phyloP scores from a whole-genome alignment of 1,139 yeast species.

The Debaryomycetaceae sp. region DNA sequence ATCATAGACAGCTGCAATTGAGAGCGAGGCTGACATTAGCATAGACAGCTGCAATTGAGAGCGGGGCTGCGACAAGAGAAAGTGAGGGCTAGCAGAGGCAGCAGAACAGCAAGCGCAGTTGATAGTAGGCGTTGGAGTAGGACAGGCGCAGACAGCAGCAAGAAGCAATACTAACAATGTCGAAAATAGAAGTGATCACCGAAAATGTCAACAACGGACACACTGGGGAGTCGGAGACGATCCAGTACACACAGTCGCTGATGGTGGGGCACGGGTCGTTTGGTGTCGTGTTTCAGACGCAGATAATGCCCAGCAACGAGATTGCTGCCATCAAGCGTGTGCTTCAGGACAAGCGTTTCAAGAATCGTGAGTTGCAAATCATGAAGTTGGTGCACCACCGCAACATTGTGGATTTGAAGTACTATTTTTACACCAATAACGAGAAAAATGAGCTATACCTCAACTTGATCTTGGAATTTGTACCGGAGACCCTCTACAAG shows the following conservation, averaged over 20 bases:
- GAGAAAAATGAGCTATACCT: conserved; percentile 79
- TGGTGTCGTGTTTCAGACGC: conserved; percentile 92
- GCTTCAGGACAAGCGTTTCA: conserved; percentile 90
- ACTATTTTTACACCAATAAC: conserved; percentile 82
- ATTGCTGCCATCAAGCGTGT: conserved; percentile 92
- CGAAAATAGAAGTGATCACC: conserved; percentile 55
- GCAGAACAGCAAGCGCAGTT: too few relatives aligned
- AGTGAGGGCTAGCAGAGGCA: too few relatives aligned
- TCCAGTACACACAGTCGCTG: conserved; percentile 69
- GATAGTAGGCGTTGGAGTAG: too few relatives aligned
- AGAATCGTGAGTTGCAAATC: conserved; percentile 92
- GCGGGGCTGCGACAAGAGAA: too few relatives aligned
- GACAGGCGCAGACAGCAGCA: too few relatives aligned
- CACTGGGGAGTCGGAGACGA: conserved; percentile 58
- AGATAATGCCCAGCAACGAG: conserved; percentile 69
- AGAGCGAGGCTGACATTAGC: too few relatives aligned
- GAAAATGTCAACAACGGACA: conserved; percentile 76
- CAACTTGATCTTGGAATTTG: conserved; percentile 83
- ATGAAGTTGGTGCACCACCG: conserved; percentile 88
- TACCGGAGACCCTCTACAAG: conserved; percentile 92
- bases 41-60: too few relatives aligned
- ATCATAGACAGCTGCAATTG: too few relatives aligned
- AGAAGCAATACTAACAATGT: conserved; percentile 36
- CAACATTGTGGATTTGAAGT: conserved; percentile 83
- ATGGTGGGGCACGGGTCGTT: conserved; percentile 98